These are phyloP conservation scores for Apiotrichum sp. DNA, from an alignment of 1,284 basidiomycete genomes.

Conservation along the genomic window DNA sequence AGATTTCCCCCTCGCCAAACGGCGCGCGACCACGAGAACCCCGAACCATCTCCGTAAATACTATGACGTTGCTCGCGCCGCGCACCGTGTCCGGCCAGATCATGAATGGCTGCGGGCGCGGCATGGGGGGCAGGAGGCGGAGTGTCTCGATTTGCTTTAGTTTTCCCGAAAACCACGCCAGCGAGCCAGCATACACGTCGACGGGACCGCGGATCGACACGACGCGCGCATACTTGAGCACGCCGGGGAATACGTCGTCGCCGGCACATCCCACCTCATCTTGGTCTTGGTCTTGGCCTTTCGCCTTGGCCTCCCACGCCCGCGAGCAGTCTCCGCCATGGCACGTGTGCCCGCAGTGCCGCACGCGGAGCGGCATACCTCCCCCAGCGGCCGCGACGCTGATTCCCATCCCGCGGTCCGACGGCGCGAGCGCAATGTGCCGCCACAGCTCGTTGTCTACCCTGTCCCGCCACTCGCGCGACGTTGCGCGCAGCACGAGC, in stretches of 20 bases:
- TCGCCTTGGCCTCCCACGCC: no score
- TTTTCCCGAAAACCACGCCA: slow-evolving; percentile 1
- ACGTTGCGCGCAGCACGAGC: slow-evolving; percentile 7
- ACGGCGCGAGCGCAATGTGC: not conserved
- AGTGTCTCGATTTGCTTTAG: slow-evolving; percentile 1
- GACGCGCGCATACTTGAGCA: not conserved
- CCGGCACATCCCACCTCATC: no score
- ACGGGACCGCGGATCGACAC: slow-evolving; percentile 2
- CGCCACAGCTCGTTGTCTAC: slow-evolving; percentile 1
- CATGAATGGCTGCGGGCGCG: not conserved
- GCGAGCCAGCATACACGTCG: not conserved
- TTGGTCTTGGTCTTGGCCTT: no score
- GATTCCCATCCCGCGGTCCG: not conserved
- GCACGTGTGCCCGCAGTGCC: not conserved
- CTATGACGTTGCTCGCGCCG: not conserved
- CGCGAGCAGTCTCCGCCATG: not conserved
- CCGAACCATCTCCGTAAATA: not conserved
- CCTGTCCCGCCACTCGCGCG: slow-evolving; percentile 5
- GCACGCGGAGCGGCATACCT: slow-evolving; percentile 1
- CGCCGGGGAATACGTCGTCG: not conserved
- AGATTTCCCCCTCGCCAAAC: not conserved
- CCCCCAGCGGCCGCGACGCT: not conserved
- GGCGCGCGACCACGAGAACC: not conserved
- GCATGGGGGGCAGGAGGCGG: slow-evolving; percentile 4
- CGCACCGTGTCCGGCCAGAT: slow-evolving; percentile 5